Evolutionary conservation across 169 alveolate genomes (phyloP).

Genomic region (Plasmodium knowlesi): DNA sequence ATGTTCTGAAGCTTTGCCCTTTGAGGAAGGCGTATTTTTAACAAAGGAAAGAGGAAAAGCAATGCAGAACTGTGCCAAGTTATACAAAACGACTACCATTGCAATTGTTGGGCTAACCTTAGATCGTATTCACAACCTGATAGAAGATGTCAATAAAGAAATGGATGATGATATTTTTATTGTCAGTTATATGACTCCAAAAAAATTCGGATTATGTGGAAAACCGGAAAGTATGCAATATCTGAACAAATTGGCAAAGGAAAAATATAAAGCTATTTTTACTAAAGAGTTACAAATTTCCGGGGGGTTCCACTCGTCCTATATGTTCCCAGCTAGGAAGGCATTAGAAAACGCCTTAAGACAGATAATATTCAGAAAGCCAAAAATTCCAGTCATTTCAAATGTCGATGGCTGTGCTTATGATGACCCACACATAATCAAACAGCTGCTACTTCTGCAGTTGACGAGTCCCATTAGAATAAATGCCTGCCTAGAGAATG

Average conservation of each 20-base stretch:
- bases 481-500: conserved; percentile 43
- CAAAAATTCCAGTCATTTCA: conserved; percentile 76
- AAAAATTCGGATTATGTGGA: conserved; percentile 74
- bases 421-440: conserved; percentile 76
- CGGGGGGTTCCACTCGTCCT: conserved; percentile 79
- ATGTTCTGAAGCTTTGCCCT: conserved; percentile 77
- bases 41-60: conserved; percentile 78
- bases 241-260: conserved; percentile 64
- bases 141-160: conserved; percentile 49
- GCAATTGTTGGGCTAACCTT: conserved; percentile 78
- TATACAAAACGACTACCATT: conserved; percentile 61
- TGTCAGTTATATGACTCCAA: conserved; percentile 74
- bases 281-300: conserved; percentile 74
- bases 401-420: conserved; percentile 81
- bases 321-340: conserved; percentile 79
- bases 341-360: conserved; percentile 56
- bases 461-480: conserved; percentile 77
- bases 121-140: conserved; percentile 62
- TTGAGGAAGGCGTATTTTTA: conserved; percentile 78
- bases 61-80: conserved; percentile 79
- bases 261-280: conserved; percentile 64
- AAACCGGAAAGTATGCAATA: conserved; percentile 68
- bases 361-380: conserved; percentile 32
- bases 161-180: conserved; percentile 67
- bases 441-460: conserved; percentile 72